Evolutionary conservation across 768 basidiomycete species (phyloP), one percentile per base, ranked within the genome.

Genomic region (Plicaturopsis crispa): DNA sequence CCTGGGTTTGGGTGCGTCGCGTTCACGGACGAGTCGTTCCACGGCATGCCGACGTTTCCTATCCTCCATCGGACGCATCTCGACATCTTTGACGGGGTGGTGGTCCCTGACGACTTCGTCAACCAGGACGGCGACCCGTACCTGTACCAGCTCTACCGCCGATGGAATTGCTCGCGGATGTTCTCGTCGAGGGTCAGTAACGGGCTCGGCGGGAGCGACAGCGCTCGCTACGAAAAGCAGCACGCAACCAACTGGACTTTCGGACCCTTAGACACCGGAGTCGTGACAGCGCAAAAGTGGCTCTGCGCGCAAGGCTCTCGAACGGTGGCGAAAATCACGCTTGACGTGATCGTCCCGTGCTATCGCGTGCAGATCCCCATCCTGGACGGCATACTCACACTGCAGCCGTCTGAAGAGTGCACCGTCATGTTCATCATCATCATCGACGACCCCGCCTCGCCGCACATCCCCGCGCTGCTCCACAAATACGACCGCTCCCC

Each of bases 11-110:
- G 74, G 7, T 77, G 75, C 28, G 66, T 79, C 2, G 68, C 74
- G 0, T 77, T 80, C 54, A 74, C 66, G 5, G 74, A 78, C 44
- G 56, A 51, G 13, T 59, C 64, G 6, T 79, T 76, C 46, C 72
- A 70, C 0, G 78, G 74, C 0, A 76, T 79, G 73, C 75, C 75
- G 0, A 78, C 75, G 1, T 78, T 78, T 45, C 78, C 78, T 1
- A 59, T 78, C 36, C 35, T 80, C 31, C 73, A 77, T 40, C 65
- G 67, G 18, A 69, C 57, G 0, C 78, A 80, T 46, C 56, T 80
- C 51, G 67, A 75, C 21, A 69, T 76, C 31, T 79, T 80, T 45
- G 41, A 53, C 0, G 73, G 74, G 4, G 51, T 63, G 8, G 59
- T 78, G 17, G 49, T 80, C 11, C 76, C 77, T 0, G 57, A 69